A percentile compares a stretch with the other conserved stretches of the same genome.
Conservation (phyloP, 192 early-diverging fungal species). For the Coemansia sp. region DNA sequence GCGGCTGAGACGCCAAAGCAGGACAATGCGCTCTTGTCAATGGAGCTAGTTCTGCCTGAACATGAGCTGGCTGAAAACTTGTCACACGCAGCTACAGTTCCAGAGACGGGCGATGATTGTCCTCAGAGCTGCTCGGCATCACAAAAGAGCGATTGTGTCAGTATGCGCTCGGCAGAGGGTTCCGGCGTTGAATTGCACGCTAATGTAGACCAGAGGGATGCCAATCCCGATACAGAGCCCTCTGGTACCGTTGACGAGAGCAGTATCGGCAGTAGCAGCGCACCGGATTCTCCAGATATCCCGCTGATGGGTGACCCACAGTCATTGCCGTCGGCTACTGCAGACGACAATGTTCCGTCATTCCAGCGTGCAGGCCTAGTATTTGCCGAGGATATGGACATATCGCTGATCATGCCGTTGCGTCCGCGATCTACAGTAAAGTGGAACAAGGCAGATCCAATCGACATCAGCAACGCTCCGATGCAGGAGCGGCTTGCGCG, state of each 20-base stretch:
- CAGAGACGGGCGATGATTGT: not conserved
- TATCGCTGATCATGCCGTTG: slow-evolving; percentile 32
- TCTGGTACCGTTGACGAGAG: not conserved
- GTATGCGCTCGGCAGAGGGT: not conserved
- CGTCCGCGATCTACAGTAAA: slow-evolving; percentile 37
- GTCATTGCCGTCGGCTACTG: not conserved
- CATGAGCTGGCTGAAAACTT: not conserved
- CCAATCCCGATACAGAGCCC: slow-evolving; percentile 7
- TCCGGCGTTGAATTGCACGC: not conserved
- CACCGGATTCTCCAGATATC: slow-evolving; percentile 7
- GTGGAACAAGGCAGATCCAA: slow-evolving; percentile 54
- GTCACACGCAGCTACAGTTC: not conserved
- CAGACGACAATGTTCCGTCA: slow-evolving; percentile 38
- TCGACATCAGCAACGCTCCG: slow-evolving; percentile 36
- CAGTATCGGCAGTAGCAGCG: slow-evolving; percentile 10
- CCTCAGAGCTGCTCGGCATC: not conserved
- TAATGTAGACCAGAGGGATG: not conserved
- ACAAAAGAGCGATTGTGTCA: not conserved
- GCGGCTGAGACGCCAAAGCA: slow-evolving; percentile 6
- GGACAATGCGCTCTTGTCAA: slow-evolving; percentile 1
- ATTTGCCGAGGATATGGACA: slow-evolving; percentile 18
- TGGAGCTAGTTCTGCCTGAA: not conserved
- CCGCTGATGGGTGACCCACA: not conserved
- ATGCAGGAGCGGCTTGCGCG: slow-evolving; percentile 40
- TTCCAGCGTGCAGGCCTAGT: slow-evolving; percentile 36